Base-by-base conservation (phyloP, 768 basidiomycete genomes). In the Russula abietina region DNA sequence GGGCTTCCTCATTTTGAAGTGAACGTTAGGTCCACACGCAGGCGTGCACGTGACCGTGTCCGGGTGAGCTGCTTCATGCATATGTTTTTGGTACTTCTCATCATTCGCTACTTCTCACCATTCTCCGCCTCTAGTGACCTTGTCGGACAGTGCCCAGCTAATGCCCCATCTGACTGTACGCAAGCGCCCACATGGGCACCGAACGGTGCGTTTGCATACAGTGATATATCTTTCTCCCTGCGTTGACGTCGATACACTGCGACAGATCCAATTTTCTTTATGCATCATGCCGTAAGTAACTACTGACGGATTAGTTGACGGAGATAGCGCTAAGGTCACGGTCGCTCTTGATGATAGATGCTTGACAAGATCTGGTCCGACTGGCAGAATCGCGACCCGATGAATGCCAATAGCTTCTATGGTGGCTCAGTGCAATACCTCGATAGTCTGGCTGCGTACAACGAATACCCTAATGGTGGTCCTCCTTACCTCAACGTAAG, bases 351-450 rank as follows among this genome's bases (percentile, higher is more conserved):
- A 8, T 14, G 24, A 33, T 56, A 71, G 71, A 75, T 74, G 73
- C 67, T 76, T 56, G 75, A 76, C 64, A 74, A 74, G 61, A 56
- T 76, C 12, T 76, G 75, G 75, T 74, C 52, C 58, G 71, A 75
- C 54, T 76, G 75, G 75, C 75, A 76, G 52, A 58, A 64, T 55
- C 59, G 57, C 14, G 52, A 72, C 57, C 28, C 64, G 1, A 55
- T 51, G 14, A 76, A 73, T 63, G 62, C 59, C 56, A 57, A 65
- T 51, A 69, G 70, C 30, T 76, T 70, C 63, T 61, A 64, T 24
- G 75, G 75, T 57, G 75, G 75, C 11, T 69, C 73, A 10, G 70
- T 73, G 14, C 66, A 74, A 56, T 67, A 68, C 41, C 30, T 73
- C 36, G 54, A 70, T 36, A 73, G 68, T 55, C 14, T 60, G 0